Evolutionary conservation across 1,284 basidiomycete genomes (phyloP), one percentile per base, ranked within the genome.

Genomic region (Cystobasidium sp.): DNA sequence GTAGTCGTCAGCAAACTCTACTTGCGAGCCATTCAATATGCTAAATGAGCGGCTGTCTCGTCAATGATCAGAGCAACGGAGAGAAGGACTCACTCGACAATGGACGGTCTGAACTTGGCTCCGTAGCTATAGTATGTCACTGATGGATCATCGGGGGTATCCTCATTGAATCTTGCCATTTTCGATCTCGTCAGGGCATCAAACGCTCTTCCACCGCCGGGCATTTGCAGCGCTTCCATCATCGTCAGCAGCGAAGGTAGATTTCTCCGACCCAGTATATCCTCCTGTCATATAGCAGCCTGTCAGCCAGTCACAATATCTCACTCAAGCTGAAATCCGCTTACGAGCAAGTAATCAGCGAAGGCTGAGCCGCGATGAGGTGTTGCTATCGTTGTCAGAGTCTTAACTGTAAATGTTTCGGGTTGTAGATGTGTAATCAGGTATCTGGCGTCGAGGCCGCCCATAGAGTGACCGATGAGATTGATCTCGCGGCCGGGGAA

Each of bases 381-480:
- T 0, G 92, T 91, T 22, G 93, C 83, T 80, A 97, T 92, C n/a
- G 94, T 97, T 2, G 94, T 97, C 53, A 97, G 85, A 16, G 89
- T 92, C 49, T 91, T 86, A 20, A 96, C 90, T 22, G 82, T 84
- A 81, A 87, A 87, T 37, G 78, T 79, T 41, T 71, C 46, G 3
- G 84, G 83, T 68, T 81, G 80, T n/a, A 86, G 78, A 70, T 83
- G 80, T 1, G 84, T 81, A 58, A 84, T 83, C 51, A 98, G 86
- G 82, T 93, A 96, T 55, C 95, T 88, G 80, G 91, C 95, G 82
- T 97, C 95, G 16, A 97, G 86, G 8, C 95, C 95, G 24, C 95
- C 94, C 94, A 96, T 97, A 79, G 90, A 92, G 81, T 97, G 94
- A n/a, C 90, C 93, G 65, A 97, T 91, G 59, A 98, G 86, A 82